Conservation (phyloP, 208 protist genomes). For the Angomonas deanei region DNA sequence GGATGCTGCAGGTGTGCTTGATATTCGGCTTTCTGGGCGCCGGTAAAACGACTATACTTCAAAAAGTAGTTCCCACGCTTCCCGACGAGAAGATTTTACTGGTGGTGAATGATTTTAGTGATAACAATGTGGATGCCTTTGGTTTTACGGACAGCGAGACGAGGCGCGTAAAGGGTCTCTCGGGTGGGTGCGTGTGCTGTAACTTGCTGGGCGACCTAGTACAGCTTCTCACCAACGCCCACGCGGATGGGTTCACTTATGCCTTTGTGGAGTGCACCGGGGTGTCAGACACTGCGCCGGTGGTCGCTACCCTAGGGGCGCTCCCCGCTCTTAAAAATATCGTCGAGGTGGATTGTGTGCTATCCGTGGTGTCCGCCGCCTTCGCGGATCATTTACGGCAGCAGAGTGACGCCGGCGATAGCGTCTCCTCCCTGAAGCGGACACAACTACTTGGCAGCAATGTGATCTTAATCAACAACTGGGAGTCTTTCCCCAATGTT, state of each 20-base stretch:
- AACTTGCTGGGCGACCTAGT: constrained; percentile 32
- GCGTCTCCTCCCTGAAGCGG: constrained; percentile 4
- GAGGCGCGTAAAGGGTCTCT: constrained; percentile 8
- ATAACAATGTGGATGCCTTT: constrained; percentile 20
- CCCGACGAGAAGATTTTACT: constrained; percentile 2
- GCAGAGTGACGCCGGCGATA: background rate
- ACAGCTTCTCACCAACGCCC: constrained; percentile 12
- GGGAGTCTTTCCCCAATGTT: constrained; percentile 15
- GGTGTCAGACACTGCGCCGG: constrained; percentile 28
- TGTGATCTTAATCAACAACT: constrained; percentile 37
- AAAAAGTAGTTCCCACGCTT: constrained; percentile 6
- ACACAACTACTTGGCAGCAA: constrained; percentile 21
- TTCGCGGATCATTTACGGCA: too few species aligned
- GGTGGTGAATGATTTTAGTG: constrained; percentile 27
- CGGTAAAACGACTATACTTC: constrained; percentile 26
- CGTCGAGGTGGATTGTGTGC: constrained; percentile 27
- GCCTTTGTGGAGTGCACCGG: constrained; percentile 45
- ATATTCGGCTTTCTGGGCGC: constrained; percentile 25
- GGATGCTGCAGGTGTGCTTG: constrained; percentile 15
- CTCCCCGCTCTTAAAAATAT: constrained; percentile 20
- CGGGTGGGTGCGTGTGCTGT: constrained; percentile 47
- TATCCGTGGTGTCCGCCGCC: constrained; percentile 26
- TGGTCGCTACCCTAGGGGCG: constrained; percentile 22
- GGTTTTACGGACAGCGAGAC: background rate
- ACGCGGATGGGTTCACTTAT: constrained; percentile 15